Conservation (phyloP, 140 eudicot genomes). For the Ambrosia hybrid region DNA sequence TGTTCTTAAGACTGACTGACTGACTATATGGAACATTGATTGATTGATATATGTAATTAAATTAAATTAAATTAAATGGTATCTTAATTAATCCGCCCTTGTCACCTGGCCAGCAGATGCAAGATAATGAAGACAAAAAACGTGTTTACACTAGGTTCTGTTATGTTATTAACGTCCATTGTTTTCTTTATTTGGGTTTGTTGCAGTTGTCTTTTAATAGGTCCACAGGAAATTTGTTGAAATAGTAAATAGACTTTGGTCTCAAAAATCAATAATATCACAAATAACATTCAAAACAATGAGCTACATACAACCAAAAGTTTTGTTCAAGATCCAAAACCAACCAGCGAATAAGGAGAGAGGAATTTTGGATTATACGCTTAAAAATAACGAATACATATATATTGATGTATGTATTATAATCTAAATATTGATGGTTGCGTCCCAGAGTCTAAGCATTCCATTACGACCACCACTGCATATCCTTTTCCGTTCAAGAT, state of each 20-base stretch:
- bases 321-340: no score
- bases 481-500: constrained; percentile 94
- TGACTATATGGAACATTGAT: neutral
- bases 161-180: constrained; percentile 13
- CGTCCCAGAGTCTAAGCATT: constrained; percentile 92
- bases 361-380: no score
- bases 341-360: no score
- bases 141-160: neutral
- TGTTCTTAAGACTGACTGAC: neutral
- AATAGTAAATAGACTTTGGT: no score
- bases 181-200: neutral
- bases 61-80: no score
- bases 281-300: no score
- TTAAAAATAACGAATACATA: no score
- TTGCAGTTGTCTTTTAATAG: neutral
- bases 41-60: neutral
- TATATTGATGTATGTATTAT: neutral
- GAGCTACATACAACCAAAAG: no score
- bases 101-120: constrained; percentile 11
- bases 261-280: no score
- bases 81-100: neutral
- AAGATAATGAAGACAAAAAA: neutral
- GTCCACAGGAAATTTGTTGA: no score
- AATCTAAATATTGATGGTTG: constrained; percentile 74
- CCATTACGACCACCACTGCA: constrained; percentile 97